Evolutionary conservation across 192 early-diverging fungal species (phyloP).

Genomic region (Gonapodya prolifera): DNA sequence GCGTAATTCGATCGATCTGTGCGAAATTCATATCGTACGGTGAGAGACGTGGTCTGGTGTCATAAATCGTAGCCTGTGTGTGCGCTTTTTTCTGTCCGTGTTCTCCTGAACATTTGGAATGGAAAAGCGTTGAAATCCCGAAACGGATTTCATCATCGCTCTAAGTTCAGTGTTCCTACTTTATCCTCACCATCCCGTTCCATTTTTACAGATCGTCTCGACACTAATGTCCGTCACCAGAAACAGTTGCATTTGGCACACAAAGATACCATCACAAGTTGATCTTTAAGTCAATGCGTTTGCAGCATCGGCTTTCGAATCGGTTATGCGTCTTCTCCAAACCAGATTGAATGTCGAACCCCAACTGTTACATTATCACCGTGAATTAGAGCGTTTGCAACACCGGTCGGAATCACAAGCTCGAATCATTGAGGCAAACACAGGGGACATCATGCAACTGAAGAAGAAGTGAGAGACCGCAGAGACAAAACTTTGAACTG

Average conservation of each 20-base stretch:
- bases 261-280: too few species aligned
- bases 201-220: background rate
- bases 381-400: background rate
- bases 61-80: background rate
- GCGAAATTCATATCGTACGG: background rate
- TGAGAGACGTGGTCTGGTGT: background rate
- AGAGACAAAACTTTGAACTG: background rate
- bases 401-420: background rate
- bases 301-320: too few species aligned
- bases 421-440: background rate
- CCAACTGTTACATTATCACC: background rate
- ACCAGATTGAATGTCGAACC: background rate
- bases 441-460: background rate
- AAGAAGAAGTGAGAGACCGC: background rate
- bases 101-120: background rate
- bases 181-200: background rate
- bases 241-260: background rate
- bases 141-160: background rate
- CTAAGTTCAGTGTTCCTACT: background rate
- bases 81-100: background rate
- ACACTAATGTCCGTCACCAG: background rate
- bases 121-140: background rate
- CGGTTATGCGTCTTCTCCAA: too few species aligned
- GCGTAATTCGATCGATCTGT: background rate
- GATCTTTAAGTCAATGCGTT: too few species aligned